phyloP scores from a whole-genome alignment of 768 basidiomycete genomes.

The Kwoniella botswanensis region DNA sequence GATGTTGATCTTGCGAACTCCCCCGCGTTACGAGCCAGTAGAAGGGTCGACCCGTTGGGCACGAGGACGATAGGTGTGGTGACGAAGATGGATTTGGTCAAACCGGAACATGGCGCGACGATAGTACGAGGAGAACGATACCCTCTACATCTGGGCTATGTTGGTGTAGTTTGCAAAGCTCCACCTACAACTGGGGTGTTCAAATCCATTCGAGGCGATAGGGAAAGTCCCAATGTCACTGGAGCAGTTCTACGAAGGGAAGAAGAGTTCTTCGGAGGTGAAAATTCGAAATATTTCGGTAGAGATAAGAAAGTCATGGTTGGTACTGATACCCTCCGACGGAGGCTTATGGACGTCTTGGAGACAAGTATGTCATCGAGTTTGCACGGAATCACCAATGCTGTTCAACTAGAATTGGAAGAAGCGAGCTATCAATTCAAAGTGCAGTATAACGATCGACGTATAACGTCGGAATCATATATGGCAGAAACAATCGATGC shows the following conservation, averaged over 20 bases:
- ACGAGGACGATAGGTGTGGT: slow-evolving; percentile 95
- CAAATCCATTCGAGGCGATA: slow-evolving; percentile 34
- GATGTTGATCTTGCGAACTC: slow-evolving; percentile 99
- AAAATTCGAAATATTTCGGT: slow-evolving; percentile 29
- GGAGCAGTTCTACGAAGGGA: slow-evolving; percentile 64
- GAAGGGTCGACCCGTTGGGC: slow-evolving; percentile 92
- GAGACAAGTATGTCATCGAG: slow-evolving; percentile 98
- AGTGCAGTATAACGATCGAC: slow-evolving; percentile 83
- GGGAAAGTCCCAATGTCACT: slow-evolving; percentile 55
- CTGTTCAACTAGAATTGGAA: slow-evolving; percentile 94
- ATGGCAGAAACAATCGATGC: slow-evolving; percentile 95
- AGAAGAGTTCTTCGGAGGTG: slow-evolving; percentile 59
- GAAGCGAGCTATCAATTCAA: slow-evolving; percentile 99
- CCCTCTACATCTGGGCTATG: slow-evolving; percentile 95
- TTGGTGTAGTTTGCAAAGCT: slow-evolving; percentile 91
- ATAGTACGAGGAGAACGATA: slow-evolving; percentile 90
- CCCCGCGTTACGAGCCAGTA: slow-evolving; percentile 88
- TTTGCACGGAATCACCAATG: slow-evolving; percentile 93
- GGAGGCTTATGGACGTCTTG: slow-evolving; percentile 92
- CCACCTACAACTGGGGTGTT: slow-evolving; percentile 47
- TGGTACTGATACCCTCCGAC: slow-evolving; percentile 86
- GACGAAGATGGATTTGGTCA: slow-evolving; percentile 98
- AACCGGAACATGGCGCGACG: slow-evolving; percentile 76
- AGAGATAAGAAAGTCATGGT: slow-evolving; percentile 68
- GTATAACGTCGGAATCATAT: slow-evolving; percentile 93